Base-by-base conservation (phyloP, 441 rosid genomes). In the Eutrema salsugineum region DNA sequence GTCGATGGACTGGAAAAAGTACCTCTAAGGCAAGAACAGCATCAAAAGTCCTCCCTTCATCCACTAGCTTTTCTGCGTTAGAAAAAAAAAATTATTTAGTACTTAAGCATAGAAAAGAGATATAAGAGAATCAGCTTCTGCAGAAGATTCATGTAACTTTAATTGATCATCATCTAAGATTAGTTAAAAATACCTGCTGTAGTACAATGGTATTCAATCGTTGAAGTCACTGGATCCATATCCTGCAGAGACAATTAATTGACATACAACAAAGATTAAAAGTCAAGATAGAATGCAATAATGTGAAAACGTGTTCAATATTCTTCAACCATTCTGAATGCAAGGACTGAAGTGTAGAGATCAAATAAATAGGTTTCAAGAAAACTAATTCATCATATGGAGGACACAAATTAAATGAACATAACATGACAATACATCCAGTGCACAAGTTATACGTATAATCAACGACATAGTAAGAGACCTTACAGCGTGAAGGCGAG, bases 21-120 rank as follows among this genome's bases (percentile, higher is more conserved):
- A 91, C 97, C 96, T 95, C 98, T 59, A 89, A 69, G 71, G 98
- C 72, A 73, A 93, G 83, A 78, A 89, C 98, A 71, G 87, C 96
- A 60, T 95, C 99, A 66, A 91, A 92, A 75, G 76, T 82, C 82
- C 83, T 78, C 63, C 88, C 88, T 68, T 91, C 96, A 53, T 92
- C 93, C 64, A 85, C 92, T 32, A 95, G 89, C 78, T 79, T 89
- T 58, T 93, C 97, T 91, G 91, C 40, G 17, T 74, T 80, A 65
- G 15, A 47, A 64, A 71, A 51, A 10, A 40, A 65, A 59, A n/a
- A 54, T 10, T 36, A 64, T 42, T 42, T 42, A 62, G 66, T 17
- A 73, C 53, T 39, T 44, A 53, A 12, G 12, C 19, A 61, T 3
- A 68, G 50, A 30, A 30, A 19, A 42, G 16, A 60, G 47, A 27